phyloP scores from a whole-genome alignment of 2,329 filamentous ascomycete species.

The Epichloe scottii region DNA sequence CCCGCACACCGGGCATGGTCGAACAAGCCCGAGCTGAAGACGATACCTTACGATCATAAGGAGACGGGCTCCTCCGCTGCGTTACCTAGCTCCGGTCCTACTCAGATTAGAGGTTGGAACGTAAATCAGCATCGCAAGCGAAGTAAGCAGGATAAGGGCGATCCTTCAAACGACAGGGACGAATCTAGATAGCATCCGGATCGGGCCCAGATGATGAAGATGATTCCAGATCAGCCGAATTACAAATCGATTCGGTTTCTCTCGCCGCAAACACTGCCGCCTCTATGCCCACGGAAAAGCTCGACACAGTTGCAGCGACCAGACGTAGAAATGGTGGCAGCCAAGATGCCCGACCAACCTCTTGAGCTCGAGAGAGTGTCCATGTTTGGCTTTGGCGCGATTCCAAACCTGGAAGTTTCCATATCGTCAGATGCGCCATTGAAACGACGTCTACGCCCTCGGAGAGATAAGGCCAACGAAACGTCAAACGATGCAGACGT shows the following conservation, averaged over 20 bases:
- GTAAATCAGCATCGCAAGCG: slow-evolving; percentile 28
- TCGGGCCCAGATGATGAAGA: slow-evolving; percentile 12
- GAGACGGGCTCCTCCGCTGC: slow-evolving; percentile 43
- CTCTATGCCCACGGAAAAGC: slow-evolving; percentile 3
- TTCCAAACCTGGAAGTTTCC: slow-evolving; percentile 8
- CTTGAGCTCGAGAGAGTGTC: slow-evolving; percentile 3
- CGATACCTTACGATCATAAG: slow-evolving; percentile 47
- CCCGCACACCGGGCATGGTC: slow-evolving; percentile 36
- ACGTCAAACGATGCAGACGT: not conserved
- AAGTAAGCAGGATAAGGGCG: slow-evolving; percentile 21
- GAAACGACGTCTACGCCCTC: slow-evolving; percentile 6
- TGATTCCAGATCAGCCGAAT: not conserved
- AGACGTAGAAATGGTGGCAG: slow-evolving; percentile 9
- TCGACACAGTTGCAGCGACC: slow-evolving; percentile 1
- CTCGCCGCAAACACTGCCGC: slow-evolving; percentile 4
- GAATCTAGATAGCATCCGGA: slow-evolving; percentile 26
- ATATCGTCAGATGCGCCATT: slow-evolving; percentile 3
- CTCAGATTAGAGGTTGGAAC: slow-evolving; percentile 45
- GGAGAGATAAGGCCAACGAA: not conserved
- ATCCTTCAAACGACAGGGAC: slow-evolving; percentile 22
- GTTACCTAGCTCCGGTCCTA: slow-evolving; percentile 42
- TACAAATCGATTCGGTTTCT: slow-evolving; percentile 1
- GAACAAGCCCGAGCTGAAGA: slow-evolving; percentile 41
- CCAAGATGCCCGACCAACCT: slow-evolving; percentile 3
- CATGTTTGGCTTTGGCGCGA: slow-evolving; percentile 11